Conservation (phyloP, 148 eudicot species). For the Rhododendron ovatum region DNA sequence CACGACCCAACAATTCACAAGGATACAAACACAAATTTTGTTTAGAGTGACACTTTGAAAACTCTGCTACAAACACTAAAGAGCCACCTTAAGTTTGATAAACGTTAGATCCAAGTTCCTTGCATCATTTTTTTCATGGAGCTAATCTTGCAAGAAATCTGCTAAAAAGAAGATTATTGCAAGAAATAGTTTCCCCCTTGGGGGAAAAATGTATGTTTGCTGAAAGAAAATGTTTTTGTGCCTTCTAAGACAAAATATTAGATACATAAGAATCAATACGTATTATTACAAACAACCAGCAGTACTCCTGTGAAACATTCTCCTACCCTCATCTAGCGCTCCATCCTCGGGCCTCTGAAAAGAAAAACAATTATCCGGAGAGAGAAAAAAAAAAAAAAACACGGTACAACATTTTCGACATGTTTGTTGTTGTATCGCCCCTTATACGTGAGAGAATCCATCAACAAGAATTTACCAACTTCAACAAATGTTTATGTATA, state of each 20-base stretch:
- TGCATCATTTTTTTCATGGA: not conserved
- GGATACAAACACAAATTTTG: not conserved
- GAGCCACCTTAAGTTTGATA: not conserved
- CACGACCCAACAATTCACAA: too few species aligned
- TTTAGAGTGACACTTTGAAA: not conserved
- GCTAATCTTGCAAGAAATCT: not conserved
- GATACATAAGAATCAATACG: not conserved
- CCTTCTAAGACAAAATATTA: not conserved
- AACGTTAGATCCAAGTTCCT: not conserved
- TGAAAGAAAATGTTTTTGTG: not conserved
- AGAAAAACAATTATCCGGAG: not conserved
- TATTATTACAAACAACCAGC: not conserved
- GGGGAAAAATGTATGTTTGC: not conserved
- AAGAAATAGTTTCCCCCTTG: not conserved
- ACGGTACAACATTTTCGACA: not conserved
- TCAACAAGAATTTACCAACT: not conserved
- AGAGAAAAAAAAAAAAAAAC: not conserved
- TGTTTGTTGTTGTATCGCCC: not conserved
- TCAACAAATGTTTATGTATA: not conserved
- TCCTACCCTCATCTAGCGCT: not conserved
- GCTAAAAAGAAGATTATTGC: not conserved
- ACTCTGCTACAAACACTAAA: too few species aligned
- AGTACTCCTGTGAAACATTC: not conserved
- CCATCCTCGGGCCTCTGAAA: not conserved
- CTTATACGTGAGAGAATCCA: not conserved